Percentiles rank a stretch among this genome's conserved stretches.
Conservation (phyloP, 495 filamentous ascomycete species). For the Daldinia bambusicola region DNA sequence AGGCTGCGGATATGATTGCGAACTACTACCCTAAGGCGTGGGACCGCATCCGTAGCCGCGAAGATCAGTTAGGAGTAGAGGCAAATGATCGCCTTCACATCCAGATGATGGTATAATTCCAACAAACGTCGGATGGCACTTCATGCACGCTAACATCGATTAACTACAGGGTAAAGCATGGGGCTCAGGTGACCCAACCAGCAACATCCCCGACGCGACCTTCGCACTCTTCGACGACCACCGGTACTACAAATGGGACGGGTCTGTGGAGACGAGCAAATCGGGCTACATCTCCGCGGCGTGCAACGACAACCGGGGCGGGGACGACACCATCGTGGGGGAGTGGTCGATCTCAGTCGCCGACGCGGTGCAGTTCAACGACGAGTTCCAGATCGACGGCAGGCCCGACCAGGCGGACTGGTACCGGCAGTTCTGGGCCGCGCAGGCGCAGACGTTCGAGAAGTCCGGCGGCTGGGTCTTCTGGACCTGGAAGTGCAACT, state of each 20-base stretch:
- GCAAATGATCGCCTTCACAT: constrained; percentile 42
- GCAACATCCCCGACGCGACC: constrained; percentile 40
- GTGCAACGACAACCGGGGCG: constrained; percentile 61
- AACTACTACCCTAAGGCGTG: constrained; percentile 46
- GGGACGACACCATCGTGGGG: constrained; percentile 62
- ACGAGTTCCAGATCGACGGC: constrained; percentile 55
- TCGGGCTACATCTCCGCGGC: constrained; percentile 60
- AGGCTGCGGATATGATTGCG: constrained; percentile 46
- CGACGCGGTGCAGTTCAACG: constrained; percentile 55
- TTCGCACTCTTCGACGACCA: constrained; percentile 50
- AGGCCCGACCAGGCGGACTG: constrained; percentile 59
- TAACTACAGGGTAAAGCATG: constrained; percentile 51
- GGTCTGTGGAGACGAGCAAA: constrained; percentile 53
- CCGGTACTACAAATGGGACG: constrained; percentile 66
- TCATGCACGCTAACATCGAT: constrained; percentile 20
- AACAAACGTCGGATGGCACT: background rate
- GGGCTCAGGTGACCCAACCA: constrained; percentile 47
- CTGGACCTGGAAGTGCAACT: constrained; percentile 69
- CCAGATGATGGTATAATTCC: constrained; percentile 45
- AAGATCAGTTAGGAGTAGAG: constrained; percentile 29
- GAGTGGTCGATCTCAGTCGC: constrained; percentile 66
- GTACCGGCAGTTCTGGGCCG: constrained; percentile 69
- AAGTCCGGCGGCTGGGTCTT: constrained; percentile 69
- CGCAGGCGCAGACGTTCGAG: constrained; percentile 68
- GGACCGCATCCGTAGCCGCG: constrained; percentile 40